These are phyloP conservation scores for Viridothelium virens DNA, from an alignment of 495 filamentous ascomycete species.

Conservation along the genomic window DNA sequence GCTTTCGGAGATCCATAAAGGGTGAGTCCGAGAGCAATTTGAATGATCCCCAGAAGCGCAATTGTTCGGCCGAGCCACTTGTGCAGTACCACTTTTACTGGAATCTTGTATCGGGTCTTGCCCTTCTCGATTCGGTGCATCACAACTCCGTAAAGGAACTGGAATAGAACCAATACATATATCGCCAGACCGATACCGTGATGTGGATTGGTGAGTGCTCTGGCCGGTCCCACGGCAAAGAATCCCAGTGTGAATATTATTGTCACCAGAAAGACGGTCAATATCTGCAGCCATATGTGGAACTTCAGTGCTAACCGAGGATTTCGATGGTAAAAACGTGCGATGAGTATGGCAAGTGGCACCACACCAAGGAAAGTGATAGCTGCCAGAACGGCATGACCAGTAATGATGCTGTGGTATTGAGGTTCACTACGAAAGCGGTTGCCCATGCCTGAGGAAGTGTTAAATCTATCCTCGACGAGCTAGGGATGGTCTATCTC, in stretches of 20 bases:
- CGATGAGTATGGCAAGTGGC: conserved; percentile 66
- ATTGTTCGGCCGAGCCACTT: conserved; percentile 76
- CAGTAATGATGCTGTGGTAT: conserved; percentile 72
- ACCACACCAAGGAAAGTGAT: conserved; percentile 83
- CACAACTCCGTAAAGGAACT: conserved; percentile 68
- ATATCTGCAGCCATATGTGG: conserved; percentile 81
- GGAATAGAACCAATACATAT: conserved; percentile 74
- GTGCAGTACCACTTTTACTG: conserved; percentile 70
- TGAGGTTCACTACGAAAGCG: conserved; percentile 65
- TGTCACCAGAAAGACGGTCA: conserved; percentile 64
- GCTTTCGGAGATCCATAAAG: conserved; percentile 83
- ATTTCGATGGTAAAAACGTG: conserved; percentile 62
- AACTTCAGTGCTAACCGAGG: conserved; percentile 61
- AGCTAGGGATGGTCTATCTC: conserved; percentile 25
- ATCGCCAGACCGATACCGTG: conserved; percentile 82
- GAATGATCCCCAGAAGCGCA: conserved; percentile 71
- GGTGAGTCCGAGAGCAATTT: conserved; percentile 82
- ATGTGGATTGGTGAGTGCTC: conserved; percentile 86
- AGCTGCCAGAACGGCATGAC: conserved; percentile 76
- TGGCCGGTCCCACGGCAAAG: conserved; percentile 65
- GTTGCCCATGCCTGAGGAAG: conserved; percentile 72
- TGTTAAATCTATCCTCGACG: conserved; percentile 10
- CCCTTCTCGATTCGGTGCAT: conserved; percentile 57
- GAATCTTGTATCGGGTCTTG: conserved; percentile 49
- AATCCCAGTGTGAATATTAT: conserved; percentile 69